A percentile compares a stretch with the other conserved stretches of the same genome.
Evolutionary conservation across 352 stramenopile genomes (phyloP).

Genomic region (Phytophthora citricola): DNA sequence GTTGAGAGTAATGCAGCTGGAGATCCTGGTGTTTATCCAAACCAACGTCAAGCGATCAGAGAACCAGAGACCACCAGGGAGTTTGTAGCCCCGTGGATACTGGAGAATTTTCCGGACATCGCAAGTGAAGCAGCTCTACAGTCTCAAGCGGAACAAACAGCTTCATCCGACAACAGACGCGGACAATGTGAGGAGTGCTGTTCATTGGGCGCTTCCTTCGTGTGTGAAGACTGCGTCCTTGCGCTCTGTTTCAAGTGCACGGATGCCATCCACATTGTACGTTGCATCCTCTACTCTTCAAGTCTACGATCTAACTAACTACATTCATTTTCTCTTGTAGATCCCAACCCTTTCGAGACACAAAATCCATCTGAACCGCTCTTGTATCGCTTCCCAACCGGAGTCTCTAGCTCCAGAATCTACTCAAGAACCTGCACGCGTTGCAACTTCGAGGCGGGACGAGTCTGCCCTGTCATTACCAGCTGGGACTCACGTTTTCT

Average conservation of each 20-base stretch:
- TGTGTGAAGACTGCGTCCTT: constrained; percentile 56
- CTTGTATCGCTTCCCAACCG: not conserved
- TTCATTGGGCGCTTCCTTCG: constrained; percentile 28
- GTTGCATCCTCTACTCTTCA: constrained; percentile 5
- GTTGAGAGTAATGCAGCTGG: not conserved
- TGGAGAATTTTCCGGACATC: constrained; percentile 40
- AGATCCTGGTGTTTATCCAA: not conserved
- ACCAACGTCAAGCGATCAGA: not conserved
- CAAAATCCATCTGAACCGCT: constrained; percentile 23
- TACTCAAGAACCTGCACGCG: not conserved
- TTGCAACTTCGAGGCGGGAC: constrained; percentile 35
- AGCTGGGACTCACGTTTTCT: constrained; percentile 60
- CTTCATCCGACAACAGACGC: not conserved
- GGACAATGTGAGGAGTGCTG: constrained; percentile 66
- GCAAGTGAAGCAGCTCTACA: constrained; percentile 32
- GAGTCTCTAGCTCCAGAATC: not conserved
- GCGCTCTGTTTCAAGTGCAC: constrained; percentile 67
- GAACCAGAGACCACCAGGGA: not conserved
- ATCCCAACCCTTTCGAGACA: constrained; percentile 55
- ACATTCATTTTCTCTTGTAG: constrained; percentile 25
- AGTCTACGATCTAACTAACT: not conserved
- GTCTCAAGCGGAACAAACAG: constrained; percentile 1
- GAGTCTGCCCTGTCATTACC: constrained; percentile 34
- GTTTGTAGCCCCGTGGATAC: constrained; percentile 47
- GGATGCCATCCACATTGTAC: constrained; percentile 82